Evolutionary conservation across 805 yeast genomes (phyloP), one percentile per base, ranked within the genome.

Genomic region (Jamesozyma piceae): DNA sequence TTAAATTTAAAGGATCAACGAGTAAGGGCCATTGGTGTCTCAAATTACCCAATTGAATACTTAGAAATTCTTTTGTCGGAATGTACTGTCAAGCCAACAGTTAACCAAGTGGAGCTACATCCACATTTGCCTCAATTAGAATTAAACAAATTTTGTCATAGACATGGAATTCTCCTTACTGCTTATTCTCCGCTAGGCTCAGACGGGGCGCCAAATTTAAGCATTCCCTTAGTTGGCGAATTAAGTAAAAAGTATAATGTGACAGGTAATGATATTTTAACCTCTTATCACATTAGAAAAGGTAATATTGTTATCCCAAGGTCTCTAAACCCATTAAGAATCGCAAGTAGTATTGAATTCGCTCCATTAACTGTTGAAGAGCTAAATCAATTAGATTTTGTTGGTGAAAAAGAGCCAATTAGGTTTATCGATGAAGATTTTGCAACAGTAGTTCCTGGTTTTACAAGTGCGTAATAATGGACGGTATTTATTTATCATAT

Each of bases 151-250:
- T 81, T 54, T 60, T 71, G 78, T 57, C 68, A 69, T 45, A 54
- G 63, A 19, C 67, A 82, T 50, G 74, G 70, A 46, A 77, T 81
- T 47, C 53, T 68, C 37, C 54, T 77, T 5, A 72, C 68, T 27
- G 82, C 82, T 0, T 80, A 73, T 50, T 73, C 82, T 21, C 84
- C 85, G 10, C 65, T 78, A 41, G 92, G 89, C 5, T 66, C 80
- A 2, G 57, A 65, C 17, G 83, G 83, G 36, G 85, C 85, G 1
- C 85, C 86, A 27, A 69, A 77, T 41, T 53, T 78, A 52, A 69
- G 73, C 45, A 56, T 75, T 39, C 77, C 77, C 19, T 49, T 66
- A 14, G 70, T 80, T 3, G 51, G 63, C 38, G 64, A 72, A 41
- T 57, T 84, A 31, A 85, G 87, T 15, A 55, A 71, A 44, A 77